phyloP scores from a whole-genome alignment of 768 basidiomycete genomes.

The Suillus plorans region DNA sequence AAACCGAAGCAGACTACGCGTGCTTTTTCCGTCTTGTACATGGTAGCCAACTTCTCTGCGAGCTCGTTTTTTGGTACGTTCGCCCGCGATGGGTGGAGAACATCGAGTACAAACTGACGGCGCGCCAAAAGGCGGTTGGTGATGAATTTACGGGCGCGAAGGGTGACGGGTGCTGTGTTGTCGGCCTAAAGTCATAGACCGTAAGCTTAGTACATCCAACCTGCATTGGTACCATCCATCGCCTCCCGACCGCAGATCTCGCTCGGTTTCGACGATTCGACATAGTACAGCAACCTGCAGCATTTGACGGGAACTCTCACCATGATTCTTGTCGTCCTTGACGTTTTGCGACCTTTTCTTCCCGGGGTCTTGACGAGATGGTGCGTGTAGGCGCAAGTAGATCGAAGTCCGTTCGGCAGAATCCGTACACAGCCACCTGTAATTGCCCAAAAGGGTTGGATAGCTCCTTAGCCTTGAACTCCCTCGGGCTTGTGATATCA shows the following conservation, averaged over 20 bases:
- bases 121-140: constrained; percentile 97
- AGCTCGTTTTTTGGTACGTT: constrained; percentile 94
- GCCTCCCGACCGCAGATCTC: constrained; percentile 10
- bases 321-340: constrained; percentile 32
- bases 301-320: constrained; percentile 30
- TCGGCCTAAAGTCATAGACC: constrained; percentile 56
- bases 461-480: not conserved
- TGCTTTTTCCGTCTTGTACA: constrained; percentile 92
- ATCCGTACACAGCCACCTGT: constrained; percentile 37
- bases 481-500: constrained; percentile 24
- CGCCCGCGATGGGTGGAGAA: constrained; percentile 92
- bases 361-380: constrained; percentile 28
- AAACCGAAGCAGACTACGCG: constrained; percentile 95
- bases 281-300: constrained; percentile 14
- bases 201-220: constrained; percentile 23
- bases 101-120: constrained; percentile 93
- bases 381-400: constrained; percentile 13
- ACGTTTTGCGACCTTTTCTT: constrained; percentile 22
- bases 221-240: constrained; percentile 26
- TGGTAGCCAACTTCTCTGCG: constrained; percentile 83
- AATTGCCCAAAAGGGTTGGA: constrained; percentile 3
- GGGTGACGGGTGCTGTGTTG: constrained; percentile 81
- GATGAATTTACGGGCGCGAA: constrained; percentile 99
- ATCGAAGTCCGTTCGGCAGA: constrained; percentile 41
- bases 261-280: constrained; percentile 7